phyloP scores from a whole-genome alignment of 2,329 filamentous ascomycete genomes.

The Stenocarpella maydis region DNA sequence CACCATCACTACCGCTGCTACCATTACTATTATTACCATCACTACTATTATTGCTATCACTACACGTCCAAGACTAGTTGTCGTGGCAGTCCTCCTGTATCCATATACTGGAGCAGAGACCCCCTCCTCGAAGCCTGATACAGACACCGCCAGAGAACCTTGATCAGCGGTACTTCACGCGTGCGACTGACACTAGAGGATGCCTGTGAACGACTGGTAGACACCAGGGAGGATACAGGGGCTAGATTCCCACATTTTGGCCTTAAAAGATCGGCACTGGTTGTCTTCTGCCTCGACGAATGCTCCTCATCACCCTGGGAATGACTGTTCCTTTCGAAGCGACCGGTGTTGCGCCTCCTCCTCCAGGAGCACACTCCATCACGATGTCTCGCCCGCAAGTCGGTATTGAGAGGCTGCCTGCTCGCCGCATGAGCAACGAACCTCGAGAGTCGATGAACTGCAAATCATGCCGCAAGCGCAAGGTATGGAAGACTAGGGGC shows the following conservation, averaged over 20 bases:
- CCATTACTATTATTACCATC: no score
- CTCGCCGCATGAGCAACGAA: slow-evolving; percentile 75
- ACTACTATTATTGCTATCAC: no score
- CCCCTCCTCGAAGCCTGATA: background rate
- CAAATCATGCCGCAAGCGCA: slow-evolving; percentile 91
- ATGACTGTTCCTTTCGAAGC: slow-evolving; percentile 53
- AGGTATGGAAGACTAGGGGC: slow-evolving; percentile 63
- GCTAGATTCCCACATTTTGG: background rate
- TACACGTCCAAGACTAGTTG: background rate
- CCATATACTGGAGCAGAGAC: background rate
- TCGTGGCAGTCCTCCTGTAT: background rate
- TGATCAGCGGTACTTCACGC: background rate
- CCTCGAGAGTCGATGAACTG: slow-evolving; percentile 94
- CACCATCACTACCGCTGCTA: background rate
- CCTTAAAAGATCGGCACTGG: slow-evolving; percentile 9
- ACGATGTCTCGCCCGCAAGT: slow-evolving; percentile 79
- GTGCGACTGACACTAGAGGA: slow-evolving; percentile 4
- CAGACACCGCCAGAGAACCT: background rate
- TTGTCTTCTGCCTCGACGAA: slow-evolving; percentile 22
- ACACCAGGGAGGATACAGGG: slow-evolving; percentile 7
- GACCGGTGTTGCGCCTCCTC: slow-evolving; percentile 51
- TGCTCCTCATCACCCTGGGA: slow-evolving; percentile 37
- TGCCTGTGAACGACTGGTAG: slow-evolving; percentile 27
- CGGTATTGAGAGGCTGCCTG: slow-evolving; percentile 80
- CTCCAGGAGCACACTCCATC: slow-evolving; percentile 55